Conservation (phyloP, 495 filamentous ascomycete genomes). For the Tuber melanosporum region DNA sequence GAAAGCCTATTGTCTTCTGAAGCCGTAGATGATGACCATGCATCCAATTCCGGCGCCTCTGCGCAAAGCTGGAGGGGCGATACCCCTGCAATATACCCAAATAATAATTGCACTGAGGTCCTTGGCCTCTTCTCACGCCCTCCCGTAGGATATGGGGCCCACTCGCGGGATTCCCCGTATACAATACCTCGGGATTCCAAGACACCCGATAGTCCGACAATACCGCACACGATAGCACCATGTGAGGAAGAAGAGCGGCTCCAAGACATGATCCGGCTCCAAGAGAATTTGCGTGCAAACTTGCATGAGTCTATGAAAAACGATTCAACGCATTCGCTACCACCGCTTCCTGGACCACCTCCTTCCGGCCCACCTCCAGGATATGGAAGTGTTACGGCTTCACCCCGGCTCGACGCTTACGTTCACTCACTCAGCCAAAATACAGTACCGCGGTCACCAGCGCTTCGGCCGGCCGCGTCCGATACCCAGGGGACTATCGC, state of each 20-base stretch:
- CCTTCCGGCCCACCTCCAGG: conserved; percentile 41
- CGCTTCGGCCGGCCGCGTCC: conserved; percentile 41
- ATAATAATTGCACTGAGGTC: conserved; percentile 22
- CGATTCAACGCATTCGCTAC: conserved; percentile 28
- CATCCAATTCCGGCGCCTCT: conserved; percentile 29
- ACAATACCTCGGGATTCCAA: conserved; percentile 43
- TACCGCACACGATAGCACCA: conserved; percentile 47
- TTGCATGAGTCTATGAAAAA: conserved; percentile 46
- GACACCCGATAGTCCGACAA: conserved; percentile 52
- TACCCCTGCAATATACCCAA: conserved; percentile 17
- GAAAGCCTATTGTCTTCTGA: conserved; percentile 43
- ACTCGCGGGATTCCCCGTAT: conserved; percentile 44
- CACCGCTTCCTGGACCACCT: conserved; percentile 41
- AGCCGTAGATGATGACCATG: conserved; percentile 36
- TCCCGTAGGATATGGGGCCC: conserved; percentile 15
- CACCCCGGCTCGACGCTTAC: conserved; percentile 45
- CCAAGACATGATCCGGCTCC: conserved; percentile 52
- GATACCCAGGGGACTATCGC: conserved; percentile 49
- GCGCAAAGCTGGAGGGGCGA: conserved; percentile 25
- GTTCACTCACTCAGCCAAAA: conserved; percentile 43
- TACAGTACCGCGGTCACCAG: conserved; percentile 43
- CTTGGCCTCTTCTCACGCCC: conserved; percentile 25
- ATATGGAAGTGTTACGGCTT: conserved; percentile 40
- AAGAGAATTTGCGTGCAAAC: conserved; percentile 50
- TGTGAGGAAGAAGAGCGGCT: conserved; percentile 49